phyloP scores from a whole-genome alignment of 2,329 filamentous ascomycete genomes.

The Aureobasidium sp. region DNA sequence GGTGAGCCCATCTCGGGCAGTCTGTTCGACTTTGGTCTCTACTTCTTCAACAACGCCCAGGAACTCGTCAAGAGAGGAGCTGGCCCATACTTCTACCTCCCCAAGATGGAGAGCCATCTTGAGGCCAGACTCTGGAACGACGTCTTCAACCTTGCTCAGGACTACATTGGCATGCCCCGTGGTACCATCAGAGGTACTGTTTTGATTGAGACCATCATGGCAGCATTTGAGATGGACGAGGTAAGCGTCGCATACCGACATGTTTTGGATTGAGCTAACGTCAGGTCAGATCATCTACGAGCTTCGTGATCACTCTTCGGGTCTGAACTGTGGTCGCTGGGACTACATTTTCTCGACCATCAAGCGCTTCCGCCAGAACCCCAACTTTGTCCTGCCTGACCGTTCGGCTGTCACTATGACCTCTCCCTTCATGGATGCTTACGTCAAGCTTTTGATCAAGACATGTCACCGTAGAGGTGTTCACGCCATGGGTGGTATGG shows the following conservation, averaged over 20 bases:
- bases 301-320: slow-evolving; percentile 90
- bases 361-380: slow-evolving; percentile 97
- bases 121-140: slow-evolving; percentile 98
- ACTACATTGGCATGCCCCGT: slow-evolving; percentile 80
- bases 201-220: slow-evolving; percentile 94
- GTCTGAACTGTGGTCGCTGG: slow-evolving; percentile 97
- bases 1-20: slow-evolving; percentile 88
- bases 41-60: slow-evolving; percentile 97
- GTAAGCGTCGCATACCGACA: slow-evolving; percentile 25
- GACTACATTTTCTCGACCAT: slow-evolving; percentile 99
- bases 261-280: background rate
- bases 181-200: slow-evolving; percentile 94
- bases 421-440: slow-evolving; percentile 95
- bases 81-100: slow-evolving; percentile 96
- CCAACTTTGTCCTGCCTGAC: slow-evolving; percentile 88
- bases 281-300: slow-evolving; percentile 80
- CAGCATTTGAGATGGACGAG: slow-evolving; percentile 99
- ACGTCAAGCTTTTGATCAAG: slow-evolving; percentile 95
- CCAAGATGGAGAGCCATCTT: slow-evolving; percentile 96
- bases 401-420: slow-evolving; percentile 93
- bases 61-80: slow-evolving; percentile 77
- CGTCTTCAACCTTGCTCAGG: slow-evolving; percentile 90
- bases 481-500: slow-evolving; percentile 99
- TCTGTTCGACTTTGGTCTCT: slow-evolving; percentile 95
- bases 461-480: slow-evolving; percentile 94